Base-by-base conservation (phyloP, 2,329 filamentous ascomycete genomes). In the Albophoma yamanashiensis region DNA sequence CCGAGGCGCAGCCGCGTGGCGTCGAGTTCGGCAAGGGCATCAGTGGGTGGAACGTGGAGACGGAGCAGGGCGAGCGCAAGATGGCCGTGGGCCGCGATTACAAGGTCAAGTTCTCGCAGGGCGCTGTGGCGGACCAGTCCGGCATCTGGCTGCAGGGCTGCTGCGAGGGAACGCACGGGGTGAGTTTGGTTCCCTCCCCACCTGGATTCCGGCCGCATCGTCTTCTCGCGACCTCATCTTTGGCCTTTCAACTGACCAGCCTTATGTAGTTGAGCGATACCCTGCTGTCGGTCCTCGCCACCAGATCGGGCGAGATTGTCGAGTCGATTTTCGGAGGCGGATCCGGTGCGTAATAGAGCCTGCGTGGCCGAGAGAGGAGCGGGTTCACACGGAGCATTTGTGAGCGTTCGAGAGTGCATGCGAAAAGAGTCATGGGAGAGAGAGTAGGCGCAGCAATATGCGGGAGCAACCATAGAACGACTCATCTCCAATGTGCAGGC, bases 91-190 rank as follows among this genome's bases (percentile, higher is more conserved):
- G 80, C 39, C 83, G 93, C 58, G 84, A 97, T 71, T 97, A 97
- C 74, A 82, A 82, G 58, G 84, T 97, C 56, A 77, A 86, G 61
- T 91, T 95, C 70, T 80, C 83, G 56, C 76, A 82, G 1, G 86
- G 83, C 38, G 80, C 82, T 56, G 88, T 97, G 40, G 82, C 85
- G n/a, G 70, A 80, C 0, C 84, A 87, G 53, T 88, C 91, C 17
- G 92, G 92, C 4, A 80, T 97, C 61, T 97, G 90, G 88, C 79
- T 97, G 67, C 94, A 97, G 73, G 93, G 93, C 39, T 97, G 92
- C 77, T 95, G 92, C 71, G 92, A 97, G 78, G 85, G 82, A 63
- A 96, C 92, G 40, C 93, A 97, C 73, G 93, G 93, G 62, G 89
- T 93, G 82, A 85, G 89, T 86, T 60, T 57, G 57, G 34, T 5